Base-by-base conservation (phyloP, 495 filamentous ascomycete genomes). In the Poronia punctata region DNA sequence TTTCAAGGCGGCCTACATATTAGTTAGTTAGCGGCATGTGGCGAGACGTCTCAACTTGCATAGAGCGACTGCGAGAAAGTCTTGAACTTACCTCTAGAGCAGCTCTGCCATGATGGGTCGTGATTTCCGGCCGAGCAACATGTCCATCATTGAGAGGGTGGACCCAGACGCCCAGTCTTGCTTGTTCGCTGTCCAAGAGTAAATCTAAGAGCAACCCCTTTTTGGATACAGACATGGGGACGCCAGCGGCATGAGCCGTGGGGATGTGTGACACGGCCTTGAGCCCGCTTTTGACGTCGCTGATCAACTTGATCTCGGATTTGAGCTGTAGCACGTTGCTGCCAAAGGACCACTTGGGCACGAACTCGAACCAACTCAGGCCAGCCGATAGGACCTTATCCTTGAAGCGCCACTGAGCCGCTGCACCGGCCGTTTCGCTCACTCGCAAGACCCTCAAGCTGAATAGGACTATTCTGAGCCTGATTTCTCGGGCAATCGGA, bases 301-400 rank as follows among this genome's bases (percentile, higher is more conserved):
- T 70, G 6, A 99, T 75, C 22, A 97, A 61, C 46, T 79, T 82
- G 22, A 84, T 78, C 60, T 99, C 93, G 0, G 93, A 87, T 61
- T 92, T 97, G 20, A 97, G 72, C 55, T 97, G 92, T 6, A 96
- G 67, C 32, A 84, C 72, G 56, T 96, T 96, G 43, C 90, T 88
- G 28, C 93, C 93, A 58, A 93, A 97, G 3, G 89, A 93, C 92
- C 92, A 99, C 46, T 79, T 75, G 23, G 93, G 86, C 11, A 84
- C 66, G 45, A 79, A 74, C 26, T 71, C 78, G 59, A 97, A 99
- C 93, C 93, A 97, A 38, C 74, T 78, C 6, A 99, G 66, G 25
- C 75, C 87, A 16, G 86, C 87, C 17, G 86, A 87, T 10, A 99
- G 59, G 34, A 94, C 82, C 40, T 82, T 76, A 53, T 96, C 89